Base-by-base conservation (phyloP, 192 early-diverging fungal genomes). In the Cetraspora pellucida region DNA sequence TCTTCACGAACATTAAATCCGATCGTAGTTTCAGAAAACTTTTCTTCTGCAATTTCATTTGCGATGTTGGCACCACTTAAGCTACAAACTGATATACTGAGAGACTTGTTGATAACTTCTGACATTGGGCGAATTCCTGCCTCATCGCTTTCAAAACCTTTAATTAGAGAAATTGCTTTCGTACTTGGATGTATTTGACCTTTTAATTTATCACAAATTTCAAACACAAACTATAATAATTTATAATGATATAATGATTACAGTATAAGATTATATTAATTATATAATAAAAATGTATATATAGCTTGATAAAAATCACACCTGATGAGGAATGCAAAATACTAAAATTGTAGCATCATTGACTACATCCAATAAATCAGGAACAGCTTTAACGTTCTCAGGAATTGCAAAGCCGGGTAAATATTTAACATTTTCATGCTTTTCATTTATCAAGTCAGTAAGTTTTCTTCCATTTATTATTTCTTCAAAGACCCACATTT, bases 41-140 rank as follows among this genome's bases (percentile, higher is more conserved):
- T 88, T 73, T 98, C 95, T 78, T 89, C 85, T 2, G 96, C 96
- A 49, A 99, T 93, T 79, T 97, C 97, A 77, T 90, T 90, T 64
- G 97, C 97, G 85, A 99, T 97, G 84, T 99, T 99, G 69, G 96
- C 97, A 70, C 97, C 97, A 85, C 92, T 95, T 59, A 99, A 82
- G 50, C 95, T 93, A 70, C 89, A 88, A 60, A 93, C 88, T 14
- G 89, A 89, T 52, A 99, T 91, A 66, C 84, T 84, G 27, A 98
- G 87, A 0, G 73, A 66, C 7, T 81, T 79, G 44, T 77, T 70
- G 50, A 84, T 82, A 61, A 90, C 85, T 65, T 91, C 88, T 52
- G 88, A 86, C 78, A 98, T 97, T 78, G 95, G 84, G 14, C 90
- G 85, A 75, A 96, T 88, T 23, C 94, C 93, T 50, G 87, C 80